Percentiles rank a stretch among this genome's conserved stretches.
These are phyloP conservation scores for Phaseolus lunatus DNA, from an alignment of 306 rosid genomes.

Conservation along the genomic window DNA sequence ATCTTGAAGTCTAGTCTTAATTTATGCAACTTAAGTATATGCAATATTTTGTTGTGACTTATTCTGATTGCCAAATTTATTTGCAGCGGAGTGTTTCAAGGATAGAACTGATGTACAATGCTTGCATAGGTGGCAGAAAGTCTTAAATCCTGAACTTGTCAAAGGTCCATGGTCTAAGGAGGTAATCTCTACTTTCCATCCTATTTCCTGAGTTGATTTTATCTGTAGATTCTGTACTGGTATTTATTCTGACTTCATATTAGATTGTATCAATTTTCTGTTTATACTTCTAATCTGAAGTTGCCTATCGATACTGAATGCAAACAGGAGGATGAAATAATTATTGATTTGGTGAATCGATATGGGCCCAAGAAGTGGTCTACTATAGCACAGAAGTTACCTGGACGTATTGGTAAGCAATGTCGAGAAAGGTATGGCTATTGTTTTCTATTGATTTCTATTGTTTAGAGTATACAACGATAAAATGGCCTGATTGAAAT, in stretches of 20 bases:
- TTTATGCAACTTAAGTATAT: constrained; percentile 32
- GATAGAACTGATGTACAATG: constrained; percentile 98
- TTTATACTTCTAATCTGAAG: constrained; percentile 33
- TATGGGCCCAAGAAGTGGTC: constrained; percentile 99
- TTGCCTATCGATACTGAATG: constrained; percentile 42
- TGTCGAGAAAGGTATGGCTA: constrained; percentile 94
- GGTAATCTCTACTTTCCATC: constrained; percentile 57
- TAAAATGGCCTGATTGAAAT: not conserved
- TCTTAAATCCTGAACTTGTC: constrained; percentile 94
- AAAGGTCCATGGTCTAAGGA: constrained; percentile 99
- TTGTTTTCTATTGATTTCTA: constrained; percentile 11
- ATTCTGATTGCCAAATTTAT: constrained; percentile 46
- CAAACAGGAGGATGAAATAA: constrained; percentile 87
- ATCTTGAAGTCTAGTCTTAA: constrained; percentile 4
- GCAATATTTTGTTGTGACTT: constrained; percentile 37
- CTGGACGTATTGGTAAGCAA: constrained; percentile 99
- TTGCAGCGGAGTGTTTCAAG: constrained; percentile 90
- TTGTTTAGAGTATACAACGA: not conserved
- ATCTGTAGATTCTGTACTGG: constrained; percentile 28
- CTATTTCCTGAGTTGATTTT: constrained; percentile 30
- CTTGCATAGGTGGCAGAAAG: constrained; percentile 99
- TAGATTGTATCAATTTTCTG: constrained; percentile 7
- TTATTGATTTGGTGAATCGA: constrained; percentile 74
- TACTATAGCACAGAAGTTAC: constrained; percentile 85
- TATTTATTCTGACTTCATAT: not conserved